Evolutionary conservation across 768 basidiomycete genomes (phyloP).

Genomic region (Phaeotremella fagi): DNA sequence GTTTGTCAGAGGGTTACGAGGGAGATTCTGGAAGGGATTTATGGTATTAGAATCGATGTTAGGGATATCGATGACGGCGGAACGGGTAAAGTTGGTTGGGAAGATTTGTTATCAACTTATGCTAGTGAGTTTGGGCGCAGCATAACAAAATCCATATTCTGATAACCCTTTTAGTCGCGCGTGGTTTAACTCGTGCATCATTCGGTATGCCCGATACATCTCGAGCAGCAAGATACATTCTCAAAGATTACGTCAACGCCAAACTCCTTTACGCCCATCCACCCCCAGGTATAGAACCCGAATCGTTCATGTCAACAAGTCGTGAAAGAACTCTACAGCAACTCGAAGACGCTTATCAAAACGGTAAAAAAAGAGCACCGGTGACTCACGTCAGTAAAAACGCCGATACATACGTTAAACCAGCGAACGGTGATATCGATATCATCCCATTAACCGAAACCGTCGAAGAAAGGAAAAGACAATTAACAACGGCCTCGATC

Average conservation of each 20-base stretch:
- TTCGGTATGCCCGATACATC: slow-evolving; percentile 98
- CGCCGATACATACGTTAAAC: slow-evolving; percentile 72
- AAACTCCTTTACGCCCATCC: slow-evolving; percentile 87
- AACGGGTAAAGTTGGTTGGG: slow-evolving; percentile 59
- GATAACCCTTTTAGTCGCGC: slow-evolving; percentile 60
- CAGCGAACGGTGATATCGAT: slow-evolving; percentile 16
- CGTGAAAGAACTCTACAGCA: slow-evolving; percentile 58
- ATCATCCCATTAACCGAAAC: slow-evolving; percentile 11
- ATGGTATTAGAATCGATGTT: slow-evolving; percentile 72
- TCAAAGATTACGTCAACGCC: slow-evolving; percentile 96
- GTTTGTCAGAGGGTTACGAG: slow-evolving; percentile 73
- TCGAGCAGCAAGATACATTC: slow-evolving; percentile 79
- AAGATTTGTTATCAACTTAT: slow-evolving; percentile 79
- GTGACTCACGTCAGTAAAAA: slow-evolving; percentile 75
- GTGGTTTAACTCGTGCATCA: slow-evolving; percentile 86
- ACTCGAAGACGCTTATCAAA: slow-evolving; percentile 49
- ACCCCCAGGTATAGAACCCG: slow-evolving; percentile 60
- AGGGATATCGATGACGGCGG: slow-evolving; percentile 74
- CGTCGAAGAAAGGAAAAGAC: slow-evolving; percentile 41
- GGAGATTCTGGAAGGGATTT: slow-evolving; percentile 79
- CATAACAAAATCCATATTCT: background rate
- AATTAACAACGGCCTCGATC: slow-evolving; percentile 50
- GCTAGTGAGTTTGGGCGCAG: slow-evolving; percentile 64
- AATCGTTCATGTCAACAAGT: slow-evolving; percentile 69
- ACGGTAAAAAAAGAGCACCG: slow-evolving; percentile 83